Percentiles rank a stretch among this genome's conserved stretches.
Evolutionary conservation across 352 stramenopile species (phyloP).

Genomic region (Globisporangium splendens): DNA sequence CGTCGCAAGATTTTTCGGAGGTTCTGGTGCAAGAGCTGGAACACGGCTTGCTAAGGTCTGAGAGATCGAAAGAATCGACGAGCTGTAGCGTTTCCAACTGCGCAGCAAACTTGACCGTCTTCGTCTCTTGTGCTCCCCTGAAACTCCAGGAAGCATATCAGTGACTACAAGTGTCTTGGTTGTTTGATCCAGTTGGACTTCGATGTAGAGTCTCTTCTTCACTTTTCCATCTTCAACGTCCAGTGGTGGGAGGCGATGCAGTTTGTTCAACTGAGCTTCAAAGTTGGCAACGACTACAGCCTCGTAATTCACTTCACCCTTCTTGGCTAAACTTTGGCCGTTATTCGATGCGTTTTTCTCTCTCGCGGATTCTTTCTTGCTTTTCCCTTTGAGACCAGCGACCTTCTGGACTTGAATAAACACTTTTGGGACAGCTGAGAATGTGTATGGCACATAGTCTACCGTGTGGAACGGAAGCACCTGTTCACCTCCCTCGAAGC

Average conservation of each 20-base stretch:
- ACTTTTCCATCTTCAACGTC: constrained; percentile 61
- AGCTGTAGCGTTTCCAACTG: constrained; percentile 80
- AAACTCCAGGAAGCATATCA: constrained; percentile 74
- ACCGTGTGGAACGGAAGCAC: constrained; percentile 79
- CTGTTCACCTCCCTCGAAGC: constrained; percentile 62
- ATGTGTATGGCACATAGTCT: constrained; percentile 75
- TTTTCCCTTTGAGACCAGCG: constrained; percentile 32
- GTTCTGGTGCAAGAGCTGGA: neutral
- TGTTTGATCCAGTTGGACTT: constrained; percentile 74
- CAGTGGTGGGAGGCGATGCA: constrained; percentile 75
- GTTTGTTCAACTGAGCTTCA: constrained; percentile 77
- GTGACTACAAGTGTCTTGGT: constrained; percentile 80
- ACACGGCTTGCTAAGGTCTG: constrained; percentile 29
- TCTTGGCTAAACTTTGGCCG: neutral
- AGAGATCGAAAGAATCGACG: constrained; percentile 63
- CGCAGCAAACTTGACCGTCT: constrained; percentile 62
- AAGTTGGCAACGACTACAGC: constrained; percentile 59
- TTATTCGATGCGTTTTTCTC: neutral
- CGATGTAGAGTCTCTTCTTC: constrained; percentile 68
- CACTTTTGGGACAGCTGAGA: constrained; percentile 55
- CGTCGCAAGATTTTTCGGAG: neutral
- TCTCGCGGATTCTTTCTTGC: constrained; percentile 20
- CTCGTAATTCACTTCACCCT: neutral
- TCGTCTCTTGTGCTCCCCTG: constrained; percentile 62
- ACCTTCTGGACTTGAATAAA: constrained; percentile 76